A percentile compares a stretch with the other conserved stretches of the same genome.
Evolutionary conservation across 768 basidiomycete species (phyloP).

Genomic region (Suillus subluteus): DNA sequence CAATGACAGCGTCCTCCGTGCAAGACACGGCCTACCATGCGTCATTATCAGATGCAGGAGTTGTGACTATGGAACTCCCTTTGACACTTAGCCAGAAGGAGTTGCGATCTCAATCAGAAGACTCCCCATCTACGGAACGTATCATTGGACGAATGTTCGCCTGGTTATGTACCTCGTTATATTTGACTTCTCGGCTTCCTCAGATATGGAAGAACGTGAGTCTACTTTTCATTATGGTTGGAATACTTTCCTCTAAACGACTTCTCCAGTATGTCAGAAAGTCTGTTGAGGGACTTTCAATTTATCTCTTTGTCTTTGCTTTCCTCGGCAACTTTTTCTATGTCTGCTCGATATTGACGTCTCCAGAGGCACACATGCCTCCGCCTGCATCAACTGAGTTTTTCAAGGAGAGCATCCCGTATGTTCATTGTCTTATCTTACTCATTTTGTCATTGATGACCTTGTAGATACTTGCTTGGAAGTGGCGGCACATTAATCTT

Average conservation of each 20-base stretch:
- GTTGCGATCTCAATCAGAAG: slow-evolving; percentile 22
- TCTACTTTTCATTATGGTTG: slow-evolving; percentile 22
- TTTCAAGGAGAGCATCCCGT: slow-evolving; percentile 86
- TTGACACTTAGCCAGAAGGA: slow-evolving; percentile 9
- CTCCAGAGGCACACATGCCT: slow-evolving; percentile 62
- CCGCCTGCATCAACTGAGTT: slow-evolving; percentile 65
- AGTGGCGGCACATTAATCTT: slow-evolving; percentile 93
- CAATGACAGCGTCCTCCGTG: slow-evolving; percentile 16
- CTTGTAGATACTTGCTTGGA: slow-evolving; percentile 78
- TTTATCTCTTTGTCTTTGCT: slow-evolving; percentile 91
- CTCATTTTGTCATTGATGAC: slow-evolving; percentile 2
- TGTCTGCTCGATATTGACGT: slow-evolving; percentile 85
- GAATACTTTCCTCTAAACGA: slow-evolving; percentile 11
- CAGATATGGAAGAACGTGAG: slow-evolving; percentile 99
- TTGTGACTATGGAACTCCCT: slow-evolving; percentile 26
- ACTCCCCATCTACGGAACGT: slow-evolving; percentile 48
- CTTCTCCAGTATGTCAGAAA: slow-evolving; percentile 73
- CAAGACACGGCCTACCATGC: slow-evolving; percentile 19
- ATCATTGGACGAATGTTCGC: slow-evolving; percentile 89
- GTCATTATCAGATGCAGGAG: not conserved
- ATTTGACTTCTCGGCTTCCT: slow-evolving; percentile 91
- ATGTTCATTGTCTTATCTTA: slow-evolving; percentile 35
- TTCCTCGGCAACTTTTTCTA: slow-evolving; percentile 95
- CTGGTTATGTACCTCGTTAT: slow-evolving; percentile 92
- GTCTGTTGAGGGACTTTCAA: slow-evolving; percentile 94